Base-by-base conservation (phyloP, 164 flowering plant species). In the Platanus orientalis region DNA sequence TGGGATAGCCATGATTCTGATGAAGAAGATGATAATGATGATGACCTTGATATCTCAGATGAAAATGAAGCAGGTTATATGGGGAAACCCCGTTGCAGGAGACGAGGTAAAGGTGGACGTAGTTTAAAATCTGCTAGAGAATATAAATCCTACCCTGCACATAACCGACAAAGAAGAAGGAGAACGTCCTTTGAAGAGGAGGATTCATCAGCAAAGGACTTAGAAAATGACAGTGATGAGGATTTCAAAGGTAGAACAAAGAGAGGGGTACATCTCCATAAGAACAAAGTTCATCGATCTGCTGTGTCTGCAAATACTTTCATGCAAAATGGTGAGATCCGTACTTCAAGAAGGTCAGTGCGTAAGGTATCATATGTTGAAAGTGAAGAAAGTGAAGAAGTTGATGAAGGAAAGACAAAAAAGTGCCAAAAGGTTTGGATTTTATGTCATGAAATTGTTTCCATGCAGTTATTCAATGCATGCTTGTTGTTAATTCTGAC, bases 311-410 rank as follows among this genome's bases (percentile, higher is more conserved):
- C 75, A 57, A 80, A 54, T 54, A 58, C 32, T 24, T 50, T 47
- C 36, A 72, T 74, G 12, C 74, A 74, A 56, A 74, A 69, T 60
- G 84, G 58, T 77, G 99, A 92, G 64, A 69, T 86, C 4, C 90
- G 99, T 53, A 84, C 84, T 57, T 95, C 99, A 52, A 78, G 75
- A 62, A 83, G 99, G 74, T 76, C 97, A 36, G 80, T 80, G 58
- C 81, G 94, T 16, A 94, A 91, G 79, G 88, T 95, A 17, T 92
- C 99, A 61, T 95, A 95, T 85, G 97, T 72, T 69, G 99, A 95
- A 81, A 92, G 97, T 77, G 99, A 92, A 53, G 97, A 83, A 62
- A 95, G 97, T 72, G 99, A 92, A 76, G 97, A 92, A 30, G 34
- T 69, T 56, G 96, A 92, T 64, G 97, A 85, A 64, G 79, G 76